Percentiles rank a stretch among this genome's conserved stretches.
phyloP scores from a whole-genome alignment of 352 stramenopile species.

The Pythium aphanidermatum region DNA sequence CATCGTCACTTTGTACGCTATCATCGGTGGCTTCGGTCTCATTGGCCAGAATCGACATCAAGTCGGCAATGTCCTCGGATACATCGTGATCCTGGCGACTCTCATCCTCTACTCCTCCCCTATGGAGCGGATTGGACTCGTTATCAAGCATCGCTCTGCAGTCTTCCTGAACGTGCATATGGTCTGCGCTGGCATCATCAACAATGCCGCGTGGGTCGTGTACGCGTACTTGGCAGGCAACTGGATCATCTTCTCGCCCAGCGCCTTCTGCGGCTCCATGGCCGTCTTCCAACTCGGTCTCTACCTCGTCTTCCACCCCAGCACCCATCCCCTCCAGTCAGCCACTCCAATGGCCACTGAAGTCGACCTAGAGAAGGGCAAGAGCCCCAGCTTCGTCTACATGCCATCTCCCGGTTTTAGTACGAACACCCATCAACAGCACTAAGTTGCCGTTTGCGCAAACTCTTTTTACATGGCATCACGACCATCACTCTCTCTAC shows the following conservation, averaged over 20 bases:
- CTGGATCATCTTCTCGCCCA: slow-evolving; percentile 50
- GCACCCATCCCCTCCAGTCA: slow-evolving; percentile 29
- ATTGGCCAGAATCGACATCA: slow-evolving; percentile 26
- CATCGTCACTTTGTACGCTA: slow-evolving; percentile 30
- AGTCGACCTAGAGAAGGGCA: no score
- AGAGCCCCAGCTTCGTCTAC: no score
- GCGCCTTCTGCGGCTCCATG: slow-evolving; percentile 32
- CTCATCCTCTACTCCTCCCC: slow-evolving; percentile 51
- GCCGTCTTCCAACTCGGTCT: slow-evolving; percentile 31
- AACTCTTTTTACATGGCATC: no score
- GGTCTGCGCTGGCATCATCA: slow-evolving; percentile 37
- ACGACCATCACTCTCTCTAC: no score
- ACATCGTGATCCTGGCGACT: slow-evolving; percentile 33
- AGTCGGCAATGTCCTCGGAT: slow-evolving; percentile 30
- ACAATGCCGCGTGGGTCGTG: slow-evolving; percentile 44
- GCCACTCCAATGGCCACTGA: no score
- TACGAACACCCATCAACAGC: no score
- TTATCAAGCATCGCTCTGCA: slow-evolving; percentile 39
- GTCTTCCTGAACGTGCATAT: slow-evolving; percentile 53
- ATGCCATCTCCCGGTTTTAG: no score
- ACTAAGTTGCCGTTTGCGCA: no score
- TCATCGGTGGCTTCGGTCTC: slow-evolving; percentile 27
- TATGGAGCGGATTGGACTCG: slow-evolving; percentile 42
- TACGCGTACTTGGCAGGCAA: slow-evolving; percentile 34
- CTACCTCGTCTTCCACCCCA: slow-evolving; percentile 45